Percentiles rank a stretch among this genome's conserved stretches.
These are phyloP conservation scores for Aspergillus leporis DNA, from an alignment of 495 filamentous ascomycete genomes.

Conservation along the genomic window DNA sequence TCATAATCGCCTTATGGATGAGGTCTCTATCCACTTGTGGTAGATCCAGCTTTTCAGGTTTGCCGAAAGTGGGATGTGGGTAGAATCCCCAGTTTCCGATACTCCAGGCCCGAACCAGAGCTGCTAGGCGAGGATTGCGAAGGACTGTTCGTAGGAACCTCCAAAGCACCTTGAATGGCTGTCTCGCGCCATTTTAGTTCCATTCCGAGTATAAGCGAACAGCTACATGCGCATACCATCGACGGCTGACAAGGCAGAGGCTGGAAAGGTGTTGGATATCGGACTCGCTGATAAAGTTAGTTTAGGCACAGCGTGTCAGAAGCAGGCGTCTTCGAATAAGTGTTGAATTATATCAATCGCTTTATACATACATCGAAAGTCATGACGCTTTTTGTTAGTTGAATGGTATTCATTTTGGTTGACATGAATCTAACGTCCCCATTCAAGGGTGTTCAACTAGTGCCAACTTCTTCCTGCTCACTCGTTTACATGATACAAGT, in stretches of 20 bases:
- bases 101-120: not conserved
- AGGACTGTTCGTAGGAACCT: conserved; percentile 1
- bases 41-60: not conserved
- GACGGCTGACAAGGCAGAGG: conserved; percentile 3
- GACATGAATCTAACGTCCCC: too few relatives aligned
- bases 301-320: too few relatives aligned
- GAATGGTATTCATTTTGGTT: too few relatives aligned
- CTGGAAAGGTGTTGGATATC: not conserved
- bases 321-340: too few relatives aligned
- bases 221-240: not conserved
- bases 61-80: not conserved
- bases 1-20: not conserved
- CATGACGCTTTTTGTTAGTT: too few relatives aligned
- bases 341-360: too few relatives aligned
- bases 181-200: conserved; percentile 7
- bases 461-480: too few relatives aligned
- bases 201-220: conserved; percentile 4
- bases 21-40: not conserved
- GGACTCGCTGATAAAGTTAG: too few relatives aligned
- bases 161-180: conserved; percentile 2
- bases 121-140: not conserved
- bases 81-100: conserved; percentile 9
- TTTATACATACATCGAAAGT: too few relatives aligned
- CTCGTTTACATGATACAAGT: too few relatives aligned
- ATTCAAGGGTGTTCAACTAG: too few relatives aligned